phyloP scores from a whole-genome alignment of 169 alveolate species.

The Plasmodium sp. region DNA sequence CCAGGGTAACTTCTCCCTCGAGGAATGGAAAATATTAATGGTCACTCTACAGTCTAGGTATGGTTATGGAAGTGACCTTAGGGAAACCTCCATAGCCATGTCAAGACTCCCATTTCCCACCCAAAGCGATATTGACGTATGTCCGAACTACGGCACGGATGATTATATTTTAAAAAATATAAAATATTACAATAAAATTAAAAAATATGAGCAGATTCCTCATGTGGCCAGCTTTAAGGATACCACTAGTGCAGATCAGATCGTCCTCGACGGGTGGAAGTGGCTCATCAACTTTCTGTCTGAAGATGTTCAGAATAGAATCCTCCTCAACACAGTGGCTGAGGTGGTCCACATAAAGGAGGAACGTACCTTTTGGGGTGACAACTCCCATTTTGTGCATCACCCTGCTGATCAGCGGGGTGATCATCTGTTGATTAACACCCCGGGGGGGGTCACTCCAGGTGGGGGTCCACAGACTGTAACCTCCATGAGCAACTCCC shows the following conservation, averaged over 20 bases:
- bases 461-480: neutral
- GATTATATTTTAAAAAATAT: conserved; percentile 31
- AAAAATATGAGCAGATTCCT: conserved; percentile 63
- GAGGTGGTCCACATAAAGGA: conserved; percentile 55
- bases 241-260: conserved; percentile 76
- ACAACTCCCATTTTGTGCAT: neutral
- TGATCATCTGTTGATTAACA: neutral
- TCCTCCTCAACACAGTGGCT: conserved; percentile 78
- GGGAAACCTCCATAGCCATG: conserved; percentile 72
- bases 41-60: conserved; percentile 70
- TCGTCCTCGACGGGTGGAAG: conserved; percentile 86
- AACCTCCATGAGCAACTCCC: neutral
- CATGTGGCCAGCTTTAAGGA: conserved; percentile 65
- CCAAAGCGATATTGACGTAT: conserved; percentile 43
- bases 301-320: conserved; percentile 53
- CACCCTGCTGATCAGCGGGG: neutral
- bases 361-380: neutral
- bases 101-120: conserved; percentile 33
- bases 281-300: conserved; percentile 79
- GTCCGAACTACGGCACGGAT: conserved; percentile 51
- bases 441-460: neutral
- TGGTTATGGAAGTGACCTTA: conserved; percentile 73
- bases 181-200: conserved; percentile 60
- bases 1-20: conserved; percentile 35
- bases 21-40: conserved; percentile 74